Evolutionary conservation across 441 rosid genomes (phyloP).

Genomic region (Croton laevigatus): DNA sequence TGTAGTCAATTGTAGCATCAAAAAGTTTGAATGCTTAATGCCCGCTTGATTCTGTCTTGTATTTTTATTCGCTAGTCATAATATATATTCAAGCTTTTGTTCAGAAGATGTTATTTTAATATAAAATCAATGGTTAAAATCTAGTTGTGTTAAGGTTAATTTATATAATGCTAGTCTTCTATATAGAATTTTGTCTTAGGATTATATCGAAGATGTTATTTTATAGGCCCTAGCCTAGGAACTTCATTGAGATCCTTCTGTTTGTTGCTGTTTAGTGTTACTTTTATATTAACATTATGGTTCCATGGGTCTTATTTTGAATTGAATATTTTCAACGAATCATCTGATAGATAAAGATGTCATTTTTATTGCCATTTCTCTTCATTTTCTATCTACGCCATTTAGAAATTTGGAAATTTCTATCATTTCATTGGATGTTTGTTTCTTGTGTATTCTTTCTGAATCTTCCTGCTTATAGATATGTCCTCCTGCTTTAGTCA

Average conservation of each 20-base stretch:
- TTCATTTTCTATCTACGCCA: no score
- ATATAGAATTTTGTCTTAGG: not conserved
- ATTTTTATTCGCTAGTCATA: not conserved
- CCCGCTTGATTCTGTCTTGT: conserved; percentile 4
- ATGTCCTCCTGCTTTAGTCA: no score
- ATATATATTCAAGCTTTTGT: not conserved
- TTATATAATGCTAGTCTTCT: not conserved
- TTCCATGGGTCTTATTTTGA: no score
- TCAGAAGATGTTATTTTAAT: not conserved
- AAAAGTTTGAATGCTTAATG: not conserved
- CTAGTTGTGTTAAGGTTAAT: not conserved
- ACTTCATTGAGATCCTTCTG: no score
- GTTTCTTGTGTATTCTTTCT: no score
- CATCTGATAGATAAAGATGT: no score
- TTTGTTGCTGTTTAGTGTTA: not conserved
- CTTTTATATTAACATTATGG: no score
- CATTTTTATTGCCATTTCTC: no score
- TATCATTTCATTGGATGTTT: no score
- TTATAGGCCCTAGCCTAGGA: not conserved
- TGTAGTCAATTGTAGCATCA: conserved; percentile 5
- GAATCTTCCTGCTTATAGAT: no score
- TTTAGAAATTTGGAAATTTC: no score
- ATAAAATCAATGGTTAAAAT: not conserved
- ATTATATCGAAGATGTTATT: not conserved
- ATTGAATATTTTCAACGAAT: no score